phyloP scores from a whole-genome alignment of 805 yeast genomes.

The Yarrowia sp. region DNA sequence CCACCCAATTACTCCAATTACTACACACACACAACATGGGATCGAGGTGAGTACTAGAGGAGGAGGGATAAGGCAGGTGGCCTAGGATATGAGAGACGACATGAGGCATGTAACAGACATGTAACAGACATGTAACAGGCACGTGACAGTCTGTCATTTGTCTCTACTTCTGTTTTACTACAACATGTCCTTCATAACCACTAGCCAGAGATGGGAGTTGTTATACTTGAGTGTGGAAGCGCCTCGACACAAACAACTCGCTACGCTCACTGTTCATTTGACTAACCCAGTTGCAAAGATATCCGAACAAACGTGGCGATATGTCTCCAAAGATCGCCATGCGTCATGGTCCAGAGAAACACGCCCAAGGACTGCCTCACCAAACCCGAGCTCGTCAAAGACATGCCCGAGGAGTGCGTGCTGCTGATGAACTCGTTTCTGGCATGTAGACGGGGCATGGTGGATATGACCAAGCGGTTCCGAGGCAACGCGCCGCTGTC shows the following conservation, averaged over 20 bases:
- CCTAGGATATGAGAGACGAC: too few relatives aligned
- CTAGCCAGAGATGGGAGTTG: too few relatives aligned
- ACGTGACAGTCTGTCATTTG: too few relatives aligned
- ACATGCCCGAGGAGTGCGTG: constrained; percentile 85
- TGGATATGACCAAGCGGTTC: constrained; percentile 87
- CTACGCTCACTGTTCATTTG: too few relatives aligned
- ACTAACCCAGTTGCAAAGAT: constrained; percentile 76
- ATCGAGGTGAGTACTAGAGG: constrained; percentile 15
- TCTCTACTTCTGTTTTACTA: too few relatives aligned
- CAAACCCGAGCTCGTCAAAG: constrained; percentile 74
- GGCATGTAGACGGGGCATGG: constrained; percentile 87
- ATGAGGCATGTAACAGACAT: too few relatives aligned
- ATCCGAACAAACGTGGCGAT: constrained; percentile 94
- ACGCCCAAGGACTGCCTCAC: constrained; percentile 88
- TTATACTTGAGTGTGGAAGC: too few relatives aligned
- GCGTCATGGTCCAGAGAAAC: constrained; percentile 88
- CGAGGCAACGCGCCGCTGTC: constrained; percentile 93
- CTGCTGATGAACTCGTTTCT: constrained; percentile 84
- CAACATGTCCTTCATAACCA: too few relatives aligned
- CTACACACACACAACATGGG: constrained; percentile 25
- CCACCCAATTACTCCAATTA: constrained; percentile 15
- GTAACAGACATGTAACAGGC: too few relatives aligned
- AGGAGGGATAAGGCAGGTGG: neutral
- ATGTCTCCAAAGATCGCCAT: constrained; percentile 94
- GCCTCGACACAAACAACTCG: neutral